These are phyloP conservation scores for Neonectria hederae DNA, from an alignment of 2,329 filamentous ascomycete species.

Conservation along the genomic window DNA sequence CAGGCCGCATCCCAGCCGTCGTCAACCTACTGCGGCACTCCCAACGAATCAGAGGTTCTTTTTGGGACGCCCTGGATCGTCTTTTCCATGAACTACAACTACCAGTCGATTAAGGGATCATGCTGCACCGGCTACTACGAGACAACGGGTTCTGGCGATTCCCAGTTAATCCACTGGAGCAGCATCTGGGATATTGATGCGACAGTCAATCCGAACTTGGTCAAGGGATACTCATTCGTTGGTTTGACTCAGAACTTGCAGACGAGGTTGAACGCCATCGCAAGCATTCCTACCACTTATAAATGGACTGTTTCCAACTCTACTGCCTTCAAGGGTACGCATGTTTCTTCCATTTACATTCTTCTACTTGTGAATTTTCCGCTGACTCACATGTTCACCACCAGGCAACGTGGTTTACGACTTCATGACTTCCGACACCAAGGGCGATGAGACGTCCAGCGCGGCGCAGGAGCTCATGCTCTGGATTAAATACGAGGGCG, in stretches of 20 bases:
- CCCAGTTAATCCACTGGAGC: conserved; percentile 24
- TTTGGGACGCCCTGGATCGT: conserved; percentile 29
- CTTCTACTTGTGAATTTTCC: background rate
- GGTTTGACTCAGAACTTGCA: conserved; percentile 27
- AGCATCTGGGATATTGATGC: conserved; percentile 30
- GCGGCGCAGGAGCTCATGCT: conserved; percentile 33
- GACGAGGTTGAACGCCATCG: conserved; percentile 23
- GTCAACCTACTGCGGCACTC: conserved; percentile 25
- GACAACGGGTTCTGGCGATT: conserved; percentile 16
- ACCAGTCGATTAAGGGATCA: conserved; percentile 25
- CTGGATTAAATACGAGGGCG: conserved; percentile 27
- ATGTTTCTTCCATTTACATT: background rate
- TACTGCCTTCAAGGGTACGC: conserved; percentile 31
- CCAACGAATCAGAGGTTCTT: conserved; percentile 28
- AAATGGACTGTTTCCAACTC: conserved; percentile 17
- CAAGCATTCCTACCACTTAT: conserved; percentile 26
- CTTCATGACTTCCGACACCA: conserved; percentile 33
- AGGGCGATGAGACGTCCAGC: conserved; percentile 25
- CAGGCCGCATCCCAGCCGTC: conserved; percentile 6
- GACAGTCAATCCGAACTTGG: conserved; percentile 6
- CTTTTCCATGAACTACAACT: conserved; percentile 36
- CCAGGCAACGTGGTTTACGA: conserved; percentile 32
- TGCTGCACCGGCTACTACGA: conserved; percentile 27
- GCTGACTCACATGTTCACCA: background rate
- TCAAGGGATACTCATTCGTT: conserved; percentile 33